A percentile compares a stretch with the other conserved stretches of the same genome.
These are phyloP conservation scores for Aspergillus sp. DNA, from an alignment of 2,329 filamentous ascomycete genomes.

Conservation along the genomic window DNA sequence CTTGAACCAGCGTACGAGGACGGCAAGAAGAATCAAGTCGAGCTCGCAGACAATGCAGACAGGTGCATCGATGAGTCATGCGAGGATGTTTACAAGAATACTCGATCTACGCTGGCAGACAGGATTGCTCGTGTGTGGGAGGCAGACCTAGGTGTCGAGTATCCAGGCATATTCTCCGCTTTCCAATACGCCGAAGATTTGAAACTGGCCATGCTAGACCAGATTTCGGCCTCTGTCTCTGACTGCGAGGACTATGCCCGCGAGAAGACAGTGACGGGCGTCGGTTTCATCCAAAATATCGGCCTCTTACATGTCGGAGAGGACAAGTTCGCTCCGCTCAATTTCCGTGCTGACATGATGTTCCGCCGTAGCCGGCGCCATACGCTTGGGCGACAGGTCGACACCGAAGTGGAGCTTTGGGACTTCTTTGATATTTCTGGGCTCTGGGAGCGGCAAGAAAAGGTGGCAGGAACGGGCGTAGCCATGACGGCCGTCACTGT, in stretches of 20 bases:
- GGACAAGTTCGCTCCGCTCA: slow-evolving; percentile 73
- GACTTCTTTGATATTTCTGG: slow-evolving; percentile 88
- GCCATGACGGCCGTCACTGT: slow-evolving; percentile 85
- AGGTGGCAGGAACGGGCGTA: slow-evolving; percentile 88
- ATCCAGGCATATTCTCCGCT: slow-evolving; percentile 73
- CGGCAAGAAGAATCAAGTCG: slow-evolving; percentile 66
- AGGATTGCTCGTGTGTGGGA: slow-evolving; percentile 71
- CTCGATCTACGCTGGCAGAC: slow-evolving; percentile 62
- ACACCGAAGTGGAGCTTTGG: slow-evolving; percentile 77
- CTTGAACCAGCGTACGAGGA: slow-evolving; percentile 79
- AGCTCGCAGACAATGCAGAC: slow-evolving; percentile 74
- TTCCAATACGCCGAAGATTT: slow-evolving; percentile 92
- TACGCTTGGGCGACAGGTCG: slow-evolving; percentile 70
- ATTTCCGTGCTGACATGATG: slow-evolving; percentile 88
- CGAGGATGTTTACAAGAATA: slow-evolving; percentile 75
- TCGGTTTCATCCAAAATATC: slow-evolving; percentile 78
- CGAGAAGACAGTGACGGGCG: slow-evolving; percentile 64
- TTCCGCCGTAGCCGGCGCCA: slow-evolving; percentile 71
- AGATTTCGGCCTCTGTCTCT: slow-evolving; percentile 69
- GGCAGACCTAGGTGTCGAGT: slow-evolving; percentile 68
- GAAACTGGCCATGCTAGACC: slow-evolving; percentile 81
- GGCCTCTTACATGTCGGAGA: slow-evolving; percentile 75
- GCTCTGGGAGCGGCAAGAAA: slow-evolving; percentile 83
- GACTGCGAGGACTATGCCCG: slow-evolving; percentile 82
- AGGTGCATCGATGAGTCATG: slow-evolving; percentile 75